Evolutionary conservation across 2,329 filamentous ascomycete species (phyloP), one percentile per base, ranked within the genome.

Genomic region (Fusarium napiforme): DNA sequence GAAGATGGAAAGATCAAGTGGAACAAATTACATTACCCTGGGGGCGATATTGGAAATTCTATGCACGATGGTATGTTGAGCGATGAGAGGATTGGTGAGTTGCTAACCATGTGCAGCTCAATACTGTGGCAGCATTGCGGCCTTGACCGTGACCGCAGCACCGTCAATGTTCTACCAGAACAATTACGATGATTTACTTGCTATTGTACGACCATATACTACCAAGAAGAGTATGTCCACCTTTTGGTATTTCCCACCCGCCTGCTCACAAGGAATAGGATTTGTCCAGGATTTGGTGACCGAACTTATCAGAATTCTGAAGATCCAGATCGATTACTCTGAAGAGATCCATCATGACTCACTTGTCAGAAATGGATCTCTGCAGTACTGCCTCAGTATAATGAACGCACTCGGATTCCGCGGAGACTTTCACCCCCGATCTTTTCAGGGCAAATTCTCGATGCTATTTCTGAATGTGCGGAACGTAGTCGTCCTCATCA

Each of bases 251-350:
- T 18, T n/a, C 9, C 14, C 7, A 8, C 32, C 19, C 36, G 11
- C 16, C 28, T 30, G 61, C 76, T 81, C 42, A 82, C 50, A 58
- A 12, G 9, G 12, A 43, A 12, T 50, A 91, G 89, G 87, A 57
- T 90, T 93, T 72, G 84, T 90, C 60, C 85, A 87, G 46, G 86
- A 91, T 65, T 91, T 91, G 85, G 84, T 93, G 59, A 87, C 85
- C 45, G 91, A 93, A 72, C 84, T 95, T 18, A 90, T 93, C 59
- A 87, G 89, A 45, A 89, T 93, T 64, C 84, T 95, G 58, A 92
- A 91, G 71, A 87, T 93, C 36, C 90, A 91, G 56, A 89, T 95
- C 53, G 96, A 98, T 82, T 97, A 95, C 78, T 93, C 94, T 0
- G 89, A 93, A 55, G 93, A 97, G 68, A 85, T 89, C 4, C 88